Evolutionary conservation across 768 basidiomycete genomes (phyloP).

Genomic region (Boletus insuetus): DNA sequence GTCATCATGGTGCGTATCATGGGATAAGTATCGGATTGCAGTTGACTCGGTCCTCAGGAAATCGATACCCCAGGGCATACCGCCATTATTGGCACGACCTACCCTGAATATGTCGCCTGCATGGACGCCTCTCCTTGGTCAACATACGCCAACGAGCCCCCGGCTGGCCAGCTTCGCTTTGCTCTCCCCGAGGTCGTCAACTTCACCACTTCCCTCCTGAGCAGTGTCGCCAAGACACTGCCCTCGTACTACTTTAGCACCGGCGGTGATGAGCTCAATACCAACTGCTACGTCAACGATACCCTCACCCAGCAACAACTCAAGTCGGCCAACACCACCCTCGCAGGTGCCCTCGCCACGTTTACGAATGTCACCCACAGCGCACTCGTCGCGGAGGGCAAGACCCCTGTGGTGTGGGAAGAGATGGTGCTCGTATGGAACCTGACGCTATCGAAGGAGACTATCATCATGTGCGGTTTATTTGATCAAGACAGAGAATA

Average conservation of each 20-base stretch:
- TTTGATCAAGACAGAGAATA: not conserved
- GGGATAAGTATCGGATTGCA: not conserved
- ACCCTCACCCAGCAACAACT: slow-evolving; percentile 55
- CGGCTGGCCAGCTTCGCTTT: slow-evolving; percentile 79
- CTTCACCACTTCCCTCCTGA: slow-evolving; percentile 57
- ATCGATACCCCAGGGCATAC: slow-evolving; percentile 87
- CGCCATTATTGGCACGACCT: slow-evolving; percentile 54
- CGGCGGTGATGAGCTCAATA: slow-evolving; percentile 81
- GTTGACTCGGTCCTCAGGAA: slow-evolving; percentile 45
- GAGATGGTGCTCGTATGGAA: slow-evolving; percentile 49
- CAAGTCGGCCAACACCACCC: slow-evolving; percentile 45
- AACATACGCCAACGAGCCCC: slow-evolving; percentile 68
- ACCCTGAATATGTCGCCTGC: slow-evolving; percentile 79
- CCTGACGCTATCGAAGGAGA: slow-evolving; percentile 40
- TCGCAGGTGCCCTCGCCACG: slow-evolving; percentile 59
- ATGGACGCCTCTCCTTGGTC: slow-evolving; percentile 53
- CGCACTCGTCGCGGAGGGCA: slow-evolving; percentile 52
- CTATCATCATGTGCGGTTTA: slow-evolving; percentile 37
- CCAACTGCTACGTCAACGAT: slow-evolving; percentile 64
- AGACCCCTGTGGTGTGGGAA: slow-evolving; percentile 84
- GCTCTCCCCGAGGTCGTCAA: slow-evolving; percentile 56
- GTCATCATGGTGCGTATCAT: slow-evolving; percentile 47
- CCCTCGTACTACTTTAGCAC: slow-evolving; percentile 68
- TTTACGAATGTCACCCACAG: slow-evolving; percentile 63
- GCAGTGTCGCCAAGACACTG: slow-evolving; percentile 48